A percentile compares a stretch with the other conserved stretches of the same genome.
phyloP scores from a whole-genome alignment of 306 rosid species.

The Casuarina equisetifolia region DNA sequence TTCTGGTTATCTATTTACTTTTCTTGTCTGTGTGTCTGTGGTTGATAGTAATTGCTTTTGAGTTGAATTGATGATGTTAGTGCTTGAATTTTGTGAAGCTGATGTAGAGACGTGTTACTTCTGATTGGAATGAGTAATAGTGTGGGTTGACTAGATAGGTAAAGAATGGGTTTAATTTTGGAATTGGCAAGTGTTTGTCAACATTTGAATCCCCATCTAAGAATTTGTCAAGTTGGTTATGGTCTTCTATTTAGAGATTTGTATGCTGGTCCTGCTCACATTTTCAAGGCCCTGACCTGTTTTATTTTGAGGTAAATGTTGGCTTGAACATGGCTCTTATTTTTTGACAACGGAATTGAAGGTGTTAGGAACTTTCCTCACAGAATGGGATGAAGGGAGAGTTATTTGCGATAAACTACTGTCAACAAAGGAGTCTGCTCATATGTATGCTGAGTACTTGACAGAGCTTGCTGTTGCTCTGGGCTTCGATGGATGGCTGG shows the following conservation, averaged over 20 bases:
- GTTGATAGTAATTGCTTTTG: background rate
- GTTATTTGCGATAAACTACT: conserved; percentile 52
- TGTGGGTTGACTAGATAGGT: background rate
- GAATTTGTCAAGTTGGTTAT: background rate
- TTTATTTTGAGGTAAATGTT: background rate
- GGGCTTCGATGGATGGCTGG: conserved; percentile 99
- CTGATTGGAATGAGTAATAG: background rate
- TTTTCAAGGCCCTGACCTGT: background rate
- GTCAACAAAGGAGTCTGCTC: conserved; percentile 67
- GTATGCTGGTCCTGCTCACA: background rate
- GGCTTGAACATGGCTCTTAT: conserved; percentile 4
- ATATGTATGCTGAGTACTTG: conserved; percentile 77
- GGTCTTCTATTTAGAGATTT: background rate
- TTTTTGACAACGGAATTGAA: conserved; percentile 27
- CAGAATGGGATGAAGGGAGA: conserved; percentile 80
- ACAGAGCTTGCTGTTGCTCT: conserved; percentile 71
- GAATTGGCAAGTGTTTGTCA: background rate
- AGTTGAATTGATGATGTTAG: background rate
- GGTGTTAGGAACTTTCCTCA: conserved; percentile 92
- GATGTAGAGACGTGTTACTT: background rate
- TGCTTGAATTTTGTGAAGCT: background rate
- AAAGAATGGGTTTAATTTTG: background rate
- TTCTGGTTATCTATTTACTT: background rate
- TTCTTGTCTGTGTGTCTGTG: background rate
- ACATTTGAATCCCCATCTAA: background rate